Percentiles rank a stretch among this genome's conserved stretches.
Evolutionary conservation across 2,329 filamentous ascomycete genomes (phyloP).

Genomic region (Fusarium sp.): DNA sequence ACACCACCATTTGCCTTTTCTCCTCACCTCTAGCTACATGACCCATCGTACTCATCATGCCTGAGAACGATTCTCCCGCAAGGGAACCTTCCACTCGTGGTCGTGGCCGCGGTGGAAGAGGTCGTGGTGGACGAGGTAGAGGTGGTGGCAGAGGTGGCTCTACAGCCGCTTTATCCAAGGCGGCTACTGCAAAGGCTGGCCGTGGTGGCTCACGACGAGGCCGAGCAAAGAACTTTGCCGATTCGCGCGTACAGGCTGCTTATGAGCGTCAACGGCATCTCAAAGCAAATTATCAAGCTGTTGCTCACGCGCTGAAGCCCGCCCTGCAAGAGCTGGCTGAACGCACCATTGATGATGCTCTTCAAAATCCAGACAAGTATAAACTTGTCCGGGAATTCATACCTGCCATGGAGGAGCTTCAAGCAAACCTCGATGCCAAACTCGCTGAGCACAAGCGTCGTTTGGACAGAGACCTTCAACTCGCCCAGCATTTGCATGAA

Average conservation of each 20-base stretch:
- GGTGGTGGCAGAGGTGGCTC: conserved; percentile 48
- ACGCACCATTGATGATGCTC: conserved; percentile 67
- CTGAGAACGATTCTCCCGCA: conserved; percentile 54
- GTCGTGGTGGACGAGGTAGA: conserved; percentile 48
- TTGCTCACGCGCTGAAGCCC: conserved; percentile 72
- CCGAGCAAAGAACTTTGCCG: conserved; percentile 67
- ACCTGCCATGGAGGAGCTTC: conserved; percentile 63
- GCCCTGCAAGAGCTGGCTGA: conserved; percentile 74
- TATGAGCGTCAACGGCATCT: conserved; percentile 75
- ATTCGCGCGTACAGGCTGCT: conserved; percentile 66
- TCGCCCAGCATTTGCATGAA: conserved; percentile 54
- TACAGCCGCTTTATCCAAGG: conserved; percentile 49
- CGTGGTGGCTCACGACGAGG: conserved; percentile 58
- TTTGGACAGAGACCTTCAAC: conserved; percentile 50
- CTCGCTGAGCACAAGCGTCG: conserved; percentile 49
- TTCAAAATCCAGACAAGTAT: conserved; percentile 64
- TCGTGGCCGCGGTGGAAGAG: conserved; percentile 51
- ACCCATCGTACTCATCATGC: conserved; percentile 50
- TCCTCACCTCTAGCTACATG: conserved; percentile 47
- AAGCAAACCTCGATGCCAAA: conserved; percentile 48
- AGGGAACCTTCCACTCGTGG: conserved; percentile 53
- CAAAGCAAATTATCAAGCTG: conserved; percentile 72
- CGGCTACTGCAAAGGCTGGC: conserved; percentile 52
- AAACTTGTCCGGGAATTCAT: conserved; percentile 65
- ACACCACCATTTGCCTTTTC: conserved; percentile 12